Percentiles rank a stretch among this genome's conserved stretches.
These are phyloP conservation scores for Leucosporidium yakuticum DNA, from an alignment of 768 basidiomycete genomes.

Conservation along the genomic window DNA sequence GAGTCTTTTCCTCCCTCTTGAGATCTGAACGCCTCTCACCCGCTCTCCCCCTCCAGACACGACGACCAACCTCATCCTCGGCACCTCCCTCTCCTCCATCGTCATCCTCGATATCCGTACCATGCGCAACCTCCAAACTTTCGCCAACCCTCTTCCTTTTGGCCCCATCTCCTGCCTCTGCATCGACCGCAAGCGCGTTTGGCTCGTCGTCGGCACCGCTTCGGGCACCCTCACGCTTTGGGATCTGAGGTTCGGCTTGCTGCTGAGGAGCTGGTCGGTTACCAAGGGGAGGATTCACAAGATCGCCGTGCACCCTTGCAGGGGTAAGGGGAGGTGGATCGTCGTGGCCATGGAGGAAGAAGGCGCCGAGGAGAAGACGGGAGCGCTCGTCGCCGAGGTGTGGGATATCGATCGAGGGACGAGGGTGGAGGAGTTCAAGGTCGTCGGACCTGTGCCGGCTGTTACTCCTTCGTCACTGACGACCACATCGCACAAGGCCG, in stretches of 20 bases:
- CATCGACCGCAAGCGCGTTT: conserved; percentile 72
- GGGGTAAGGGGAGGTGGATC: conserved; percentile 82
- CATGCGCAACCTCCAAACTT: conserved; percentile 65
- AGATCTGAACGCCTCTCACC: not conserved
- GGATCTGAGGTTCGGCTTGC: conserved; percentile 89
- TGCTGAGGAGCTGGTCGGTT: conserved; percentile 80
- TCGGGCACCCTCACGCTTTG: conserved; percentile 79
- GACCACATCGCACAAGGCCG: not conserved
- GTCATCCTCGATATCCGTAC: conserved; percentile 74
- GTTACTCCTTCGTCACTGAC: conserved; percentile 8
- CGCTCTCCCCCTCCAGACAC: conserved; percentile 49
- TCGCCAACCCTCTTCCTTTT: conserved; percentile 78
- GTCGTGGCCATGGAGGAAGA: conserved; percentile 67
- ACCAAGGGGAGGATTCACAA: conserved; percentile 56
- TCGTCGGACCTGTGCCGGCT: conserved; percentile 37
- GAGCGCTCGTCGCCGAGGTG: conserved; percentile 62
- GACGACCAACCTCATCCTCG: conserved; percentile 75
- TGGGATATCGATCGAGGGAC: conserved; percentile 83
- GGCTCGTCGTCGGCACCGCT: conserved; percentile 83
- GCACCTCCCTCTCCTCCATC: conserved; percentile 73
- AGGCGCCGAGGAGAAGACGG: conserved; percentile 14
- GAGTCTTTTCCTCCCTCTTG: conserved; percentile 5
- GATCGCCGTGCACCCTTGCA: conserved; percentile 73
- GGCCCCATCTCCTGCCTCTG: conserved; percentile 83
- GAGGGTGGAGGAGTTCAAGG: conserved; percentile 72